phyloP scores from a whole-genome alignment of 345 rosid species.

The Nephelium lappaceum region DNA sequence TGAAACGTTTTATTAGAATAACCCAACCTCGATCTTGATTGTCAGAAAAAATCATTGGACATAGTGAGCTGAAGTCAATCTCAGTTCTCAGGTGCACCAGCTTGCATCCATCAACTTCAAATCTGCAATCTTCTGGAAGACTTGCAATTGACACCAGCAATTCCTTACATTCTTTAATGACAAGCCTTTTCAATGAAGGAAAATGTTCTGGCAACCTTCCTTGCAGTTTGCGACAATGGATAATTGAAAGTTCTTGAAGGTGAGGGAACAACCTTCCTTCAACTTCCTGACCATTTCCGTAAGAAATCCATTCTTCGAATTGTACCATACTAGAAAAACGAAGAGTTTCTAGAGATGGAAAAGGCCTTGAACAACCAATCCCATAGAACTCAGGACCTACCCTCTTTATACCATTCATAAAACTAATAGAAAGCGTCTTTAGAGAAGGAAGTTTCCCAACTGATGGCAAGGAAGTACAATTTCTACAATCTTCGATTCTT shows the following conservation, averaged over 20 bases:
- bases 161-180: background rate
- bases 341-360: constrained; percentile 13
- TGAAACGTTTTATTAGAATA: background rate
- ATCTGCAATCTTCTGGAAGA: background rate
- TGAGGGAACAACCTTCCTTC: constrained; percentile 33
- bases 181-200: constrained; percentile 24
- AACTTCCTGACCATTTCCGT: constrained; percentile 3
- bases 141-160: constrained; percentile 11
- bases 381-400: constrained; percentile 21
- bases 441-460: constrained; percentile 14
- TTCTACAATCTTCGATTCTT: constrained; percentile 32
- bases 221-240: constrained; percentile 25
- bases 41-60: background rate
- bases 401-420: background rate
- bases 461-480: constrained; percentile 7
- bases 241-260: constrained; percentile 31
- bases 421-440: background rate
- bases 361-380: constrained; percentile 4
- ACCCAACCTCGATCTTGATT: background rate
- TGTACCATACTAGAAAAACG: constrained; percentile 23
- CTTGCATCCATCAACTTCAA: background rate
- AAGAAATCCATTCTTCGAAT: constrained; percentile 37
- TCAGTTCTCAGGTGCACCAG: background rate
- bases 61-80: background rate
- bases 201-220: constrained; percentile 27